phyloP scores from a whole-genome alignment of 2,329 filamentous ascomycete species.

The Cladophialophora yegresii region DNA sequence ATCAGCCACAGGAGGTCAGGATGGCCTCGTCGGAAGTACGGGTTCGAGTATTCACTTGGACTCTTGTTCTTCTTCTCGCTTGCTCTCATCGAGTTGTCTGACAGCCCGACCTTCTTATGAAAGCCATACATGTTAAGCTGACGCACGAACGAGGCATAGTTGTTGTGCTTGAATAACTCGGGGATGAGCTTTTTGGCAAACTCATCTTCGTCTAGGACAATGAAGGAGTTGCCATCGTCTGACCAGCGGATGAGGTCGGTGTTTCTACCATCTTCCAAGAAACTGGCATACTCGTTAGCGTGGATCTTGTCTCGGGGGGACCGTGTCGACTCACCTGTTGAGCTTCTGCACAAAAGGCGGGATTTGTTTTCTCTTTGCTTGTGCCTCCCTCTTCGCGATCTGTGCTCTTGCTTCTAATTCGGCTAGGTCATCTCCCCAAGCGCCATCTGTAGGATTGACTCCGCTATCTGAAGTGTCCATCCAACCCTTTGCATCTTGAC shows the following conservation, averaged over 20 bases:
- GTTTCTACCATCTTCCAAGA: slow-evolving; percentile 89
- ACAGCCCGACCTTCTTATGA: slow-evolving; percentile 76
- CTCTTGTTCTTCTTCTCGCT: slow-evolving; percentile 97
- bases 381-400: slow-evolving; percentile 81
- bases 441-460: slow-evolving; percentile 46
- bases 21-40: slow-evolving; percentile 89
- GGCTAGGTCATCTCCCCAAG: slow-evolving; percentile 66
- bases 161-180: slow-evolving; percentile 77
- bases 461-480: slow-evolving; percentile 44
- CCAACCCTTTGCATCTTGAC: slow-evolving; percentile 36
- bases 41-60: slow-evolving; percentile 96
- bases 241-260: slow-evolving; percentile 97
- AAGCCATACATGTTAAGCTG: slow-evolving; percentile 69
- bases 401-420: slow-evolving; percentile 76
- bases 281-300: slow-evolving; percentile 57
- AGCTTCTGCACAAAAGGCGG: slow-evolving; percentile 97
- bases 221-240: slow-evolving; percentile 92
- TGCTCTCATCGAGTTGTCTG: slow-evolving; percentile 96
- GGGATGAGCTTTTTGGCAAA: slow-evolving; percentile 74
- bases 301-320: not conserved
- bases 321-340: slow-evolving; percentile 71
- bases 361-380: slow-evolving; percentile 90
- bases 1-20: slow-evolving; percentile 94
- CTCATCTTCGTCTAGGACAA: slow-evolving; percentile 93
- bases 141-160: slow-evolving; percentile 74